A percentile compares a stretch with the other conserved stretches of the same genome.
phyloP scores from a whole-genome alignment of 1,284 basidiomycete genomes.

The Somion occarium region DNA sequence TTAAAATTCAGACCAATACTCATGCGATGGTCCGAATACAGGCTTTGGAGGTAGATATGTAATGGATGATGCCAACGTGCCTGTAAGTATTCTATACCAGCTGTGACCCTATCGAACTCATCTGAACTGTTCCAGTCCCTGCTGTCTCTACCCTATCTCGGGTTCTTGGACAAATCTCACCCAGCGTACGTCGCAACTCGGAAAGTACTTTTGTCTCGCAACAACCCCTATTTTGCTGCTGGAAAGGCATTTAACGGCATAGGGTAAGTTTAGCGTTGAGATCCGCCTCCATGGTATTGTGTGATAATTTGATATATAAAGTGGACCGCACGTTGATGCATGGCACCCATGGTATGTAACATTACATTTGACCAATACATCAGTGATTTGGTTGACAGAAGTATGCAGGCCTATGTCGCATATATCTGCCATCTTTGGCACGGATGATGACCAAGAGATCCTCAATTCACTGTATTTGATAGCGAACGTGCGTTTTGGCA shows the following conservation, averaged over 20 bases:
- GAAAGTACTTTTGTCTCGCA: constrained; percentile 51
- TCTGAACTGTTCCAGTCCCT: constrained; percentile 46
- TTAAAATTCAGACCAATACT: too few species aligned
- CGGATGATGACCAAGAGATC: constrained; percentile 68
- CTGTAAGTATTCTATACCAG: constrained; percentile 38
- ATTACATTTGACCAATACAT: not conserved
- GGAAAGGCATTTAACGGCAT: constrained; percentile 63
- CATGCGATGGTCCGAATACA: constrained; percentile 15
- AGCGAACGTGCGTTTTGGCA: constrained; percentile 47
- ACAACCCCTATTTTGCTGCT: constrained; percentile 66
- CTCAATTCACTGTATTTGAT: constrained; percentile 54
- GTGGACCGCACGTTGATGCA: constrained; percentile 69
- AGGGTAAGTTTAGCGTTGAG: constrained; percentile 40
- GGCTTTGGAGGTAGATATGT: constrained; percentile 66
- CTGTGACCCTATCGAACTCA: constrained; percentile 1
- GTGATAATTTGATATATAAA: constrained; percentile 20
- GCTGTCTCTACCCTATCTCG: constrained; percentile 72
- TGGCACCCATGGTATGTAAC: constrained; percentile 60
- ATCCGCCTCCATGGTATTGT: not conserved
- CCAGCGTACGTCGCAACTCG: constrained; percentile 58
- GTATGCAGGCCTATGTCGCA: constrained; percentile 69
- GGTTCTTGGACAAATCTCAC: constrained; percentile 60
- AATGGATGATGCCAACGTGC: constrained; percentile 82
- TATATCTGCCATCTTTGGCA: constrained; percentile 68
- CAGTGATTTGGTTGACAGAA: constrained; percentile 1